These are phyloP conservation scores for Amesomyces nigricolor DNA, from an alignment of 2,329 filamentous ascomycete genomes.

Conservation along the genomic window DNA sequence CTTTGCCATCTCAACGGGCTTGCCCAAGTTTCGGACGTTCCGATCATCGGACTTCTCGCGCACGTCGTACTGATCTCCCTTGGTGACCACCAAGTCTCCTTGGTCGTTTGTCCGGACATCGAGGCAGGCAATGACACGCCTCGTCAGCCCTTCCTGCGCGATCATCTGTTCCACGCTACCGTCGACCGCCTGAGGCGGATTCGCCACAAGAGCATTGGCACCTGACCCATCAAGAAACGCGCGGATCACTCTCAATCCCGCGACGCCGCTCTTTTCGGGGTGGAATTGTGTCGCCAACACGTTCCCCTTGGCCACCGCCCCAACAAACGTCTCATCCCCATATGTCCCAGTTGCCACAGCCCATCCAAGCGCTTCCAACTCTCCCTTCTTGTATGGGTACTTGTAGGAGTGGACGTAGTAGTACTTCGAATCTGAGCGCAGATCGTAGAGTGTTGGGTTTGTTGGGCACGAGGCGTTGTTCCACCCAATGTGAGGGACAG, in stretches of 20 bases:
- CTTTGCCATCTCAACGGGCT: slow-evolving; percentile 90
- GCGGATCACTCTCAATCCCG: slow-evolving; percentile 75
- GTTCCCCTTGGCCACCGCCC: slow-evolving; percentile 80
- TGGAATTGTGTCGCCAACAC: slow-evolving; percentile 93
- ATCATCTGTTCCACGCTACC: slow-evolving; percentile 13
- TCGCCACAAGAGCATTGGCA: slow-evolving; percentile 44
- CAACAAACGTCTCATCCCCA: slow-evolving; percentile 83
- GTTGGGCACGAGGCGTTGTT: slow-evolving; percentile 64
- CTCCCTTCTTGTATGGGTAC: slow-evolving; percentile 64
- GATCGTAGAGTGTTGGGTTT: slow-evolving; percentile 61
- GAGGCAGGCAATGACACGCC: slow-evolving; percentile 89
- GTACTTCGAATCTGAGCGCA: slow-evolving; percentile 82
- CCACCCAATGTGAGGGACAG: slow-evolving; percentile 99
- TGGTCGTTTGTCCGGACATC: slow-evolving; percentile 92
- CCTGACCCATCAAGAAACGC: slow-evolving; percentile 76
- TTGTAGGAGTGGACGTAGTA: slow-evolving; percentile 98
- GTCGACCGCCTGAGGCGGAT: slow-evolving; percentile 24
- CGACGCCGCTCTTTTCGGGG: slow-evolving; percentile 91
- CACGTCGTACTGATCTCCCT: slow-evolving; percentile 98
- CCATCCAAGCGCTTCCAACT: slow-evolving; percentile 80
- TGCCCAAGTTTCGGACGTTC: slow-evolving; percentile 85
- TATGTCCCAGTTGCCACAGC: slow-evolving; percentile 86
- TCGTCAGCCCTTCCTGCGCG: slow-evolving; percentile 66
- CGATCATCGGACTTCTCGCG: slow-evolving; percentile 70
- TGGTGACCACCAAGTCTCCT: slow-evolving; percentile 94